Evolutionary conservation across 2,329 filamentous ascomycete species (phyloP), one percentile per base, ranked within the genome.

Genomic region (Exophiala dermatitidis): DNA sequence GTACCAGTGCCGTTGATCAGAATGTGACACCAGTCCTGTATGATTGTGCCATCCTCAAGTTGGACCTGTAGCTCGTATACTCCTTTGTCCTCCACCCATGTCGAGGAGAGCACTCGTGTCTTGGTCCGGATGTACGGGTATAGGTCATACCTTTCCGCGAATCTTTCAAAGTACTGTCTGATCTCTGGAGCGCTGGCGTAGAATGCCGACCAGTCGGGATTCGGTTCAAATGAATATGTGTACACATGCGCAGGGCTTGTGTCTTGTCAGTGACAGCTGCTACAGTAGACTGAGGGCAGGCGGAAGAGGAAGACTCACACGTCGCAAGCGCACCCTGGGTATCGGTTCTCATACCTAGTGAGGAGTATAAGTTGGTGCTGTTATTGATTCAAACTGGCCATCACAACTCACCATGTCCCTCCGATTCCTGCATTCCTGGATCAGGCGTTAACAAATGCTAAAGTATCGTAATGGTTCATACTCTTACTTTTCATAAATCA

Each of bases 281-380:
- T 57, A 65, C 68, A 19, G 19, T 19, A 19, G 19, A 19, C 42
- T 67, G 66, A 53, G 69, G 69, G n/a, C 61, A 60, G 8, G 45
- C 54, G 9, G 49, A 34, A 6, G 73, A 74, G 29, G 19, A 19
- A 19, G 1, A 19, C 19, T 19, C 19, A 19, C 19, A 76, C 74
- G 58, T 77, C 73, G 61, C 72, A 72, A 30, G 70, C 65, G 59
- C 56, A n/a, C 46, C 60, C 5, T 57, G 62, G 38, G 62, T 65
- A 50, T 69, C 41, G 30, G 42, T 26, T 43, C 10, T 38, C 36
- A 49, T 64, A 66, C 30, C 59, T 19, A 19, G 19, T 19, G 19
- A 19, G 19, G 19, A 19, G 19, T 19, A 19, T 19, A 19, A 19
- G 19, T 19, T 19, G 19, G 19, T 19, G 19, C 19, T 19, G 61